phyloP scores from a whole-genome alignment of 148 eudicot genomes.

The Beta vulgaris region DNA sequence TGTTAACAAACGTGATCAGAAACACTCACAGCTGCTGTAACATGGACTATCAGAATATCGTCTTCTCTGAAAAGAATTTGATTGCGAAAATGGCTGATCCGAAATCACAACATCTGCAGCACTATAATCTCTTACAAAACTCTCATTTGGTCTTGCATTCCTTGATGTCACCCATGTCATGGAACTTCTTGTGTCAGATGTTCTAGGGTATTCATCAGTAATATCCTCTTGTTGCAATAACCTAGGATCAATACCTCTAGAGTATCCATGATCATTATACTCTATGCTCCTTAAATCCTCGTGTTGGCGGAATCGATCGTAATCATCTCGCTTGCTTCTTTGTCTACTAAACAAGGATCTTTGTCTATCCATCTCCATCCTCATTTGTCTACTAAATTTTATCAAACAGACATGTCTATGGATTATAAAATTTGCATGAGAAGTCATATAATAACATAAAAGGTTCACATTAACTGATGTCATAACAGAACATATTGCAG shows the following conservation, averaged over 20 bases:
- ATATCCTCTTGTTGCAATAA: neutral
- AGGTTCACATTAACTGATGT: too few species aligned
- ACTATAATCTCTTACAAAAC: neutral
- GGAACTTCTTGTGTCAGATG: neutral
- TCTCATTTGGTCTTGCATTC: neutral
- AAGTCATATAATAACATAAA: too few species aligned
- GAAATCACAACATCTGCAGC: neutral
- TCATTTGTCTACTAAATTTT: neutral
- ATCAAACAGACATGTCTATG: neutral
- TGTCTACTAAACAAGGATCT: neutral
- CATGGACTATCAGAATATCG: too few species aligned
- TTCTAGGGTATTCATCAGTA: slow-evolving; percentile 8
- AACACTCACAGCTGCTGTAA: too few species aligned
- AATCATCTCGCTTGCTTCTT: neutral
- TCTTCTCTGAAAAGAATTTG: neutral
- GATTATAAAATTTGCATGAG: too few species aligned
- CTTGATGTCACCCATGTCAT: neutral
- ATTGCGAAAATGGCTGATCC: neutral
- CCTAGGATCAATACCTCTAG: neutral
- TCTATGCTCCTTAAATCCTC: neutral
- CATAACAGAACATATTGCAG: too few species aligned
- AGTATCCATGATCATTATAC: neutral
- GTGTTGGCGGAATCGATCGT: neutral
- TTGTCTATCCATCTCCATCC: neutral
- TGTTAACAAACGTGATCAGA: too few species aligned